Evolutionary conservation across 2,329 filamentous ascomycete genomes (phyloP).

Genomic region (Anthostomella pinea): DNA sequence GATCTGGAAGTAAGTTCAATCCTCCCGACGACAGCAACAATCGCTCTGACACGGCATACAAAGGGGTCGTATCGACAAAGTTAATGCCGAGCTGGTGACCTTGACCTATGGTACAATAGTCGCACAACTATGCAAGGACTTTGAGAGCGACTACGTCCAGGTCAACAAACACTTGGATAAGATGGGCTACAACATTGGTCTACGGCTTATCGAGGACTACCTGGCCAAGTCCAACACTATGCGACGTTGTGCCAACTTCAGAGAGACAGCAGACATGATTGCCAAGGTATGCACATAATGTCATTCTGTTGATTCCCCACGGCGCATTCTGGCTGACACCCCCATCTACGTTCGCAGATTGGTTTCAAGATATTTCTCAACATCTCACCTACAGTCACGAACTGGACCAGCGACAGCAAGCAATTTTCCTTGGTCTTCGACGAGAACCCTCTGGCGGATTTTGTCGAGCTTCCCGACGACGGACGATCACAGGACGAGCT

Average conservation of each 20-base stretch:
- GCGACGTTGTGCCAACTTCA: slow-evolving; percentile 87
- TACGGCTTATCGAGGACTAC: slow-evolving; percentile 95
- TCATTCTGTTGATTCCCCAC: not conserved
- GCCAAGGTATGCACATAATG: slow-evolving; percentile 61
- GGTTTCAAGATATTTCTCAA: slow-evolving; percentile 99
- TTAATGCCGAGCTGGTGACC: slow-evolving; percentile 95
- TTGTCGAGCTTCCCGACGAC: slow-evolving; percentile 95
- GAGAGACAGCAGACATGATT: slow-evolving; percentile 96
- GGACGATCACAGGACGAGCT: slow-evolving; percentile 92
- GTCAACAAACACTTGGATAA: slow-evolving; percentile 98
- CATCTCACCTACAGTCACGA: slow-evolving; percentile 87
- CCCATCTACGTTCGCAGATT: slow-evolving; percentile 53
- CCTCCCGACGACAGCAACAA: not conserved
- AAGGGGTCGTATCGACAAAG: slow-evolving; percentile 93
- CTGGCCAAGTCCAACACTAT: slow-evolving; percentile 90
- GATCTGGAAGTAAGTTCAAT: slow-evolving; percentile 80
- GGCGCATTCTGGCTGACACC: slow-evolving; percentile 17
- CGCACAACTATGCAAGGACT: slow-evolving; percentile 93
- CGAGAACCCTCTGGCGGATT: slow-evolving; percentile 94
- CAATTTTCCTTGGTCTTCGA: slow-evolving; percentile 96
- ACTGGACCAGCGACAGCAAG: slow-evolving; percentile 95
- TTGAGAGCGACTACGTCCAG: slow-evolving; percentile 87
- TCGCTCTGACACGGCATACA: slow-evolving; percentile 13
- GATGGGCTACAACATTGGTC: slow-evolving; percentile 98
- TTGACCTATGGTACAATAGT: slow-evolving; percentile 98